Evolutionary conservation across 2,329 filamentous ascomycete species (phyloP), one percentile per base, ranked within the genome.

Genomic region (Colletotrichum orchidophilum): DNA sequence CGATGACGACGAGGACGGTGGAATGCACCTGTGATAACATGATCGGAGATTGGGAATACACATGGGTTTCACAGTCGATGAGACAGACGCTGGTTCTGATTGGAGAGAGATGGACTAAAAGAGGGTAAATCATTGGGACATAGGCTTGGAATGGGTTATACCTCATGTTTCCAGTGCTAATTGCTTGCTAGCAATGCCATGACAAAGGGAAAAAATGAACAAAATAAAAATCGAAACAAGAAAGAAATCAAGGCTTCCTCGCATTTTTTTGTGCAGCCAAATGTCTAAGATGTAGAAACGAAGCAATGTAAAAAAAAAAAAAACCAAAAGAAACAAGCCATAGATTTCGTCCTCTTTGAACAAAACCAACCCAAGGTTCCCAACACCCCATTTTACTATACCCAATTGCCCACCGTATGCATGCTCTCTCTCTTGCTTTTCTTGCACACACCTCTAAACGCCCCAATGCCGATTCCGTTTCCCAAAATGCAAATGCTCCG

Each of bases 11-110:
- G 77, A 84, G 13, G 86, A 90, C 4, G 87, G 85, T 24, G 91
- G 91, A 1, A 83, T 93, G 83, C 90, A 93, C 81, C 80, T 93
- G 55, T 93, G 78, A 84, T 29, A 50, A 29, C 13, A n/a, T 12
- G 5, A 12, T 12, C 59, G 13, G 27, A 27, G 39, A 13, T 27
- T 11, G 18, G 9, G 39, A 21, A n/a, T 3, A 31, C 27, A 52
- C 1, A 29, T 27, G 54, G 9, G 31, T 15, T 39, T 49, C 57
- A 64, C 57, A 21, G 21, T 70, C 9, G 64, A 66, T 24, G 31
- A 46, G 63, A 26, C 63, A 46, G 63, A 26, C 63, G 33, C 50
- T 42, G 24, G 7, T 21, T 54, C n/a, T n/a, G n/a, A 15, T 18
- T n/a, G 21, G 29, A 12, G 1, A 46, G 55, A 46, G 18, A 21